Evolutionary conservation across 2,329 filamentous ascomycete genomes (phyloP).

Genomic region (Coniochaeta pulveracea): DNA sequence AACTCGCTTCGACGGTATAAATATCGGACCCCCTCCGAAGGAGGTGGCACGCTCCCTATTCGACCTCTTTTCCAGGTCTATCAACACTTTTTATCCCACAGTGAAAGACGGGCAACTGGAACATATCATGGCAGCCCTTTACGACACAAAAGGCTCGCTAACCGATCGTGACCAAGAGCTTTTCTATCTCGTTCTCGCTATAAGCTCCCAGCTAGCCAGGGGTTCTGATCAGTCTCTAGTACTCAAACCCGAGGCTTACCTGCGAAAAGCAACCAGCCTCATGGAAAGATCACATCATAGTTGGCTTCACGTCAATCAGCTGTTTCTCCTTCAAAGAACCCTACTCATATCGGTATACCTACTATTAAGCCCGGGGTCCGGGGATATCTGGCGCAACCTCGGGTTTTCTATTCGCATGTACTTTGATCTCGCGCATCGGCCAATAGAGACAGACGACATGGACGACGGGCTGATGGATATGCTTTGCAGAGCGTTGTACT

Average conservation of each 20-base stretch:
- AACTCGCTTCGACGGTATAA: neutral
- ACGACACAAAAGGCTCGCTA: neutral
- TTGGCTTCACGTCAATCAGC: constrained; percentile 1
- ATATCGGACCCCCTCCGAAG: neutral
- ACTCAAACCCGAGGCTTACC: neutral
- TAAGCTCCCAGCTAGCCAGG: neutral
- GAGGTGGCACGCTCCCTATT: neutral
- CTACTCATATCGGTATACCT: constrained; percentile 2
- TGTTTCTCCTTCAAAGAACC: constrained; percentile 1
- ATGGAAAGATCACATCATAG: constrained; percentile 1
- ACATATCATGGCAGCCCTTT: neutral
- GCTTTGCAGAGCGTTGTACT: constrained; percentile 1
- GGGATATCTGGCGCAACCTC: constrained; percentile 3
- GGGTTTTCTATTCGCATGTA: constrained; percentile 3
- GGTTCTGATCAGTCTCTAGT: constrained; percentile 1
- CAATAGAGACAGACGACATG: constrained; percentile 1
- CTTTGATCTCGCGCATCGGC: constrained; percentile 1
- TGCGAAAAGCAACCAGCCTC: constrained; percentile 1
- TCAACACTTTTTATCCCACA: constrained; percentile 3
- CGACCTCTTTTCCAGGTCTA: neutral
- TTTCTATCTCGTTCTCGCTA: neutral
- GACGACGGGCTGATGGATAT: constrained; percentile 1
- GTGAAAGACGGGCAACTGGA: neutral
- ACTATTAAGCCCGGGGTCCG: neutral
- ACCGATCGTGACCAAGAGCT: constrained; percentile 1